Conservation (phyloP, 2,329 filamentous ascomycete genomes). For the Aspergillus bombycis region DNA sequence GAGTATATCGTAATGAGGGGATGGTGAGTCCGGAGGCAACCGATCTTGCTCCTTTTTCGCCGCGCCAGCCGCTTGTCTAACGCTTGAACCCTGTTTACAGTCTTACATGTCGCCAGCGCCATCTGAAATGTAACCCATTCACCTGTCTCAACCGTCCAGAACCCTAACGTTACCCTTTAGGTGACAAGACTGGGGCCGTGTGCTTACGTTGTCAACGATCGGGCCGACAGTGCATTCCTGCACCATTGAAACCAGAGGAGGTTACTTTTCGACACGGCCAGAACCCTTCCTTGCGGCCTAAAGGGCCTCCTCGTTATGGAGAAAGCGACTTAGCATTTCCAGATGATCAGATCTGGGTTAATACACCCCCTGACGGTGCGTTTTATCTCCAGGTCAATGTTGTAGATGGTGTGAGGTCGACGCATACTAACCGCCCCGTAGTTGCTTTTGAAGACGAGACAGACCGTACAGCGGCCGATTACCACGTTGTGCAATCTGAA, state of each 20-base stretch:
- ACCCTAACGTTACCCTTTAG: conserved; percentile 20
- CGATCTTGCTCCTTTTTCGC: neutral
- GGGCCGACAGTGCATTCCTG: conserved; percentile 38
- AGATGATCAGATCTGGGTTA: conserved; percentile 37
- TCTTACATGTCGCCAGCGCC: conserved; percentile 43
- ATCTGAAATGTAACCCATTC: conserved; percentile 38
- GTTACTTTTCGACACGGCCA: conserved; percentile 43
- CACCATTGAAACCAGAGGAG: conserved; percentile 38
- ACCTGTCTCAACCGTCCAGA: neutral
- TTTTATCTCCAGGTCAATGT: conserved; percentile 2
- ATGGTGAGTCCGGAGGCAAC: conserved; percentile 33
- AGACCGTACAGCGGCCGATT: conserved; percentile 38
- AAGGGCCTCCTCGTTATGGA: conserved; percentile 39
- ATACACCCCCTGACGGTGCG: conserved; percentile 33
- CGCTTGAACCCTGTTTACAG: conserved; percentile 17
- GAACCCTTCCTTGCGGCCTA: conserved; percentile 38
- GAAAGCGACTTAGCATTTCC: conserved; percentile 40
- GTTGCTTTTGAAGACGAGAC: conserved; percentile 42
- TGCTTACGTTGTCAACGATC: conserved; percentile 42
- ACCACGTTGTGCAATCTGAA: conserved; percentile 31
- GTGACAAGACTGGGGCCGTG: conserved; percentile 39
- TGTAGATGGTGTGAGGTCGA: neutral
- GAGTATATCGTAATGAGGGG: conserved; percentile 41
- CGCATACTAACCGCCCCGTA: conserved; percentile 16
- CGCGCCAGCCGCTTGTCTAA: conserved; percentile 3